Base-by-base conservation (phyloP, 2,329 filamentous ascomycete species). In the Colletotrichum zoysiae region DNA sequence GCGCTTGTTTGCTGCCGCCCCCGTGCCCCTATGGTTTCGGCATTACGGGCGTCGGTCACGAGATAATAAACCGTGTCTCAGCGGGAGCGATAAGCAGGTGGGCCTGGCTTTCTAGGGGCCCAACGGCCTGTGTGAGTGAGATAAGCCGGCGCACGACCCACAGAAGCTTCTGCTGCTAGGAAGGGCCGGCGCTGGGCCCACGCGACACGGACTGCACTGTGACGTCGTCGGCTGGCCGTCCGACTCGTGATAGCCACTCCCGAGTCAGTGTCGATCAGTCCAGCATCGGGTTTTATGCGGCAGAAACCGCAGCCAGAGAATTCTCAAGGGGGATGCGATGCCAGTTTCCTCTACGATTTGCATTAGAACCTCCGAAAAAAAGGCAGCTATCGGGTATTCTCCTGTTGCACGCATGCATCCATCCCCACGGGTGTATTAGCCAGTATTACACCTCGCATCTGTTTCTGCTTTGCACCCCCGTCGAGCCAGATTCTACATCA, bases 21-120 rank as follows among this genome's bases (percentile, higher is more conserved):
- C 44, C 18, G 20, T 44, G 8, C 44, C 44, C 20, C 18, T 30
- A 20, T n/a, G 42, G 58, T 56, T 64, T 57, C 40, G 61, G 53
- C 33, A 14, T 53, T 60, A 61, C 69, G 66, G 70, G 16, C 38
- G 65, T 69, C 69, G 66, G 70, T 72, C 70, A 72, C 53, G 59
- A 70, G 65, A 65, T 70, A 50, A 65, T 70, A 50, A 65, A 12
- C 42, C 42, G 40, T 65, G 70, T 70, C 70, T 65, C 40, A 69
- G 59, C 35, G 33, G 20, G 26, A 18, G 38, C 40, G 38, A 38
- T 60, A n/a, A 38, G 40, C 8, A 9, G 44, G 55, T 48, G 51
- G 55, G 30, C n/a, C 48, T 11, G 26, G 51, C 38, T 16, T 44
- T 20, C 4, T 18, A 16, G 38, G 38, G 38, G 38, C 11, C 46